Evolutionary conservation across 305 asterid species (phyloP).

Genomic region (Solanum hybrid): DNA sequence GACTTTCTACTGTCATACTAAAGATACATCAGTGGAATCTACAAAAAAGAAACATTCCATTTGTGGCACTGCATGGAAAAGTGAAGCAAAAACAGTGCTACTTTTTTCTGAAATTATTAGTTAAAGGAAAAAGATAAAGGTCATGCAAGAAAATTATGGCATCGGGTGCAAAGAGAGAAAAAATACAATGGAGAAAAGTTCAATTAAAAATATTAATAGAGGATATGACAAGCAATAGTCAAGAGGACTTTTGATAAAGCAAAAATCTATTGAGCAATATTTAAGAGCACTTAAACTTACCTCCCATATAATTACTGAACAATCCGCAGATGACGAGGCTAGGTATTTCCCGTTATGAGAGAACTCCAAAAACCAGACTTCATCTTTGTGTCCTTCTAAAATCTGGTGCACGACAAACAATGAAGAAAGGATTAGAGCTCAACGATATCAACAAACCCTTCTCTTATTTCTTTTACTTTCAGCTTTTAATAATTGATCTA

Average conservation of each 20-base stretch:
- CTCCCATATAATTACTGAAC: slow-evolving; percentile 28
- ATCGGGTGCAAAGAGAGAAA: neutral
- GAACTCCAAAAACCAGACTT: slow-evolving; percentile 26
- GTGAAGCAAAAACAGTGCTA: neutral
- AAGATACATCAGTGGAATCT: neutral
- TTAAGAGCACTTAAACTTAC: slow-evolving; percentile 10
- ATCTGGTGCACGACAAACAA: slow-evolving; percentile 11
- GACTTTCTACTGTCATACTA: neutral
- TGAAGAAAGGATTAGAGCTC: neutral
- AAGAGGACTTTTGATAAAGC: neutral
- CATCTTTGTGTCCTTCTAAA: slow-evolving; percentile 18
- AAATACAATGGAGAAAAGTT: neutral
- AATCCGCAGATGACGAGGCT: slow-evolving; percentile 28
- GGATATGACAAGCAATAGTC: neutral
- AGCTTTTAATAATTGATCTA: neutral
- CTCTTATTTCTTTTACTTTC: neutral
- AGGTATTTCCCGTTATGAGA: slow-evolving; percentile 26
- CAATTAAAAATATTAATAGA: neutral
- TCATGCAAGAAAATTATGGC: neutral
- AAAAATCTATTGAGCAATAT: neutral
- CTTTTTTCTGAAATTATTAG: neutral
- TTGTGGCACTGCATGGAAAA: neutral
- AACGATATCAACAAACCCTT: neutral
- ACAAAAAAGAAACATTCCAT: neutral
- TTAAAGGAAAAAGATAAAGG: neutral